Percentiles rank a stretch among this genome's conserved stretches.
Conservation (phyloP, 2,329 filamentous ascomycete genomes). For the Hypoxylon sp. region DNA sequence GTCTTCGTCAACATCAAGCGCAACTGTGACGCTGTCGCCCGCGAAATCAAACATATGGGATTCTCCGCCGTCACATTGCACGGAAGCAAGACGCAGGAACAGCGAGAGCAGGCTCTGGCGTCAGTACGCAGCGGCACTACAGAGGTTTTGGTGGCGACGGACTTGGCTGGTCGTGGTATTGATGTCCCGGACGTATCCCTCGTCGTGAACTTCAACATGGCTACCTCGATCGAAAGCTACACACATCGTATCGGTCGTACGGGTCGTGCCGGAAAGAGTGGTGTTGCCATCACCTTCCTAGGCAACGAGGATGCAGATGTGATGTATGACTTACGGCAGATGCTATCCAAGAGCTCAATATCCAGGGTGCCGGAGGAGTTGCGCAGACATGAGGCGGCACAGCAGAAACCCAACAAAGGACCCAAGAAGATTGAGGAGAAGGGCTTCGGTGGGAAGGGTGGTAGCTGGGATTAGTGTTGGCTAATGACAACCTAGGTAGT, state of each 20-base stretch:
- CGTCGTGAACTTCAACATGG: conserved; percentile 99
- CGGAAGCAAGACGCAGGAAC: conserved; percentile 96
- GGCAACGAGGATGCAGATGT: conserved; percentile 90
- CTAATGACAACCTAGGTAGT: conserved; percentile 7
- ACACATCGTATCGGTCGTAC: conserved; percentile 97
- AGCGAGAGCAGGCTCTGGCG: conserved; percentile 90
- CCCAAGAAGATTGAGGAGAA: conserved; percentile 44
- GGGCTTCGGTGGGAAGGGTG: conserved; percentile 30
- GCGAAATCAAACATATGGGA: conserved; percentile 94
- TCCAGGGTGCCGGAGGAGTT: conserved; percentile 92
- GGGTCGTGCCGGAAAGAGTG: conserved; percentile 95
- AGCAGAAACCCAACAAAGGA: conserved; percentile 72
- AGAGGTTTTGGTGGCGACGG: conserved; percentile 92
- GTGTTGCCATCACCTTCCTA: conserved; percentile 95
- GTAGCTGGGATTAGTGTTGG: conserved; percentile 23
- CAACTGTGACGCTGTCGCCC: conserved; percentile 94
- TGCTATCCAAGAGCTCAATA: conserved; percentile 89
- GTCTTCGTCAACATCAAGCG: conserved; percentile 99
- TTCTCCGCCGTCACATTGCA: conserved; percentile 91
- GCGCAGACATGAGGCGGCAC: conserved; percentile 87
- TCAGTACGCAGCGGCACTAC: conserved; percentile 83
- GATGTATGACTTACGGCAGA: conserved; percentile 94
- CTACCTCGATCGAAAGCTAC: conserved; percentile 89
- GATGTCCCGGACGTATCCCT: conserved; percentile 93
- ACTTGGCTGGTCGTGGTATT: conserved; percentile 95